phyloP scores from a whole-genome alignment of 2,329 filamentous ascomycete genomes.

The Pezicula carpinea region DNA sequence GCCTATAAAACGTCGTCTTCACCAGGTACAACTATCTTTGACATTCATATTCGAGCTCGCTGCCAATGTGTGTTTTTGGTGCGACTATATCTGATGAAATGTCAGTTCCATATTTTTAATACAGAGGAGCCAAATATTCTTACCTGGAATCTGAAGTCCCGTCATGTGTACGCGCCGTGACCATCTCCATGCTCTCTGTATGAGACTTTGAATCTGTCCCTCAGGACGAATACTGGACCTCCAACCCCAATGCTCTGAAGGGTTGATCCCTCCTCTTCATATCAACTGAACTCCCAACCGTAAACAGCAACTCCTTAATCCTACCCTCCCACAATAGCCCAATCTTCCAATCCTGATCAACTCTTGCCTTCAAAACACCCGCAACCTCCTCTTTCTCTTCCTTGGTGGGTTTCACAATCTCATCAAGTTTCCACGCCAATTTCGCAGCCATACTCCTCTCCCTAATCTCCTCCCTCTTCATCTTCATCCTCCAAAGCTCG shows the following conservation, averaged over 20 bases:
- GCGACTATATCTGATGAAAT: no score
- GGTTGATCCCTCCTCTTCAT: conserved; percentile 71
- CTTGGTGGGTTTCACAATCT: conserved; percentile 17
- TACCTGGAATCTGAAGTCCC: no score
- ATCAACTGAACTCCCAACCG: conserved; percentile 81
- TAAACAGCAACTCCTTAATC: conserved; percentile 88
- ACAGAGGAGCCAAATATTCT: no score
- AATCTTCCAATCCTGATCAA: conserved; percentile 84
- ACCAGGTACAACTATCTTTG: no score
- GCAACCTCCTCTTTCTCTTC: conserved; percentile 61
- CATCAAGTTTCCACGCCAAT: conserved; percentile 45
- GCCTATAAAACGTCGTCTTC: no score
- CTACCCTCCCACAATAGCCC: conserved; percentile 90
- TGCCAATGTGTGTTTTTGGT: no score
- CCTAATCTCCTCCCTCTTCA: conserved; percentile 17
- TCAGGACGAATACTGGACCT: conserved; percentile 80
- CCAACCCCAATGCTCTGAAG: conserved; percentile 70
- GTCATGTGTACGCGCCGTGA: no score
- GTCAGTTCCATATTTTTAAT: no score
- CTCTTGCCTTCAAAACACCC: conserved; percentile 82
- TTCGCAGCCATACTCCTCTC: conserved; percentile 50
- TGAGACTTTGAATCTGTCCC: no score
- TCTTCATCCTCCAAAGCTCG: conserved; percentile 77
- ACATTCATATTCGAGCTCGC: no score
- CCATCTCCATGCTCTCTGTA: no score